Conservation (phyloP, 495 filamentous ascomycete genomes). For the Diplogelasinospora grovesii region DNA sequence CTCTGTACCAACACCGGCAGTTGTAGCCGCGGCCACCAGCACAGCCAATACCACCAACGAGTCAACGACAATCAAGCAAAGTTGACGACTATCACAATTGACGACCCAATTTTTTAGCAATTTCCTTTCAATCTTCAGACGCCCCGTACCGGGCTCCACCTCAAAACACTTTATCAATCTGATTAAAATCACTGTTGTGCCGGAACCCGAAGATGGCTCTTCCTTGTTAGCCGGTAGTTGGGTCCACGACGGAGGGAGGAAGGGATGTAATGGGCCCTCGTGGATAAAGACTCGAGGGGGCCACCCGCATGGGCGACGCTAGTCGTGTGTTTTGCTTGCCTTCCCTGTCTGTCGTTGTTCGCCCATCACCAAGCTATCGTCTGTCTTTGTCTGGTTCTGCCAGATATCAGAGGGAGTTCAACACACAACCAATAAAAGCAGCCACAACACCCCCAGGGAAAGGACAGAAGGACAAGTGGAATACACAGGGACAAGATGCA, state of each 20-base stretch:
- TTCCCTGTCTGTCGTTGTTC: no score
- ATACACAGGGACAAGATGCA: conserved; percentile 23
- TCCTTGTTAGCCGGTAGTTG: background rate
- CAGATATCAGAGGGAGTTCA: no score
- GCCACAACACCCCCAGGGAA: no score
- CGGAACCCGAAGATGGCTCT: background rate
- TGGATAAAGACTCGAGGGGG: background rate
- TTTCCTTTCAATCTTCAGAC: no score
- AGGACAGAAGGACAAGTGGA: background rate
- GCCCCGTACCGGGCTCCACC: background rate
- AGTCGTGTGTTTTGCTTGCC: no score
- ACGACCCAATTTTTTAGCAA: background rate
- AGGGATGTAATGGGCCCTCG: background rate
- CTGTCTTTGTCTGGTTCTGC: no score
- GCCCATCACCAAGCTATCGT: no score
- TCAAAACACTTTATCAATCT: background rate
- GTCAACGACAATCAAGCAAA: background rate
- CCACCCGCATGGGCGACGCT: no score
- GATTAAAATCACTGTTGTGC: background rate
- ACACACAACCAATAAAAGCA: no score
- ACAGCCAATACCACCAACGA: background rate
- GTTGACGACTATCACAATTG: background rate
- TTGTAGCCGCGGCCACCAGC: conserved; percentile 1
- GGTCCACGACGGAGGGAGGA: background rate
- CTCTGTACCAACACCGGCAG: conserved; percentile 2